Evolutionary conservation across 164 flowering plant species (phyloP).

Genomic region (Vitis cinerea): DNA sequence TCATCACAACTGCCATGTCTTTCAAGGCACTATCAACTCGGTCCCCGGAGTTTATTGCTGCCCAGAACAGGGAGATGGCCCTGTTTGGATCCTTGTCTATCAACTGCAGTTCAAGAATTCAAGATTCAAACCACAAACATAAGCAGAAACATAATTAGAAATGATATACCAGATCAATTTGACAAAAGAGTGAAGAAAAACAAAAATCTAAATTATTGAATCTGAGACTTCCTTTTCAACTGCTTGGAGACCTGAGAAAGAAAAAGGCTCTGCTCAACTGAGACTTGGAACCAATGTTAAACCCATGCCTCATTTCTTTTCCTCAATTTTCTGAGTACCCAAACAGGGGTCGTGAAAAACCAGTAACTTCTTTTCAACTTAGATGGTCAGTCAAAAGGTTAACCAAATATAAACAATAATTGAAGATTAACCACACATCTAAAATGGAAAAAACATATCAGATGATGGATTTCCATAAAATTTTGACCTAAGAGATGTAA

Average conservation of each 20-base stretch:
- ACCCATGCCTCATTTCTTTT: no score
- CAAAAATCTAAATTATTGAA: background rate
- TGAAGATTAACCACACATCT: background rate
- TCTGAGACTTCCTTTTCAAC: no score
- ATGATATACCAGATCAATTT: background rate
- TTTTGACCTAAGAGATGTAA: no score
- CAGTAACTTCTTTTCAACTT: no score
- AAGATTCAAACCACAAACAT: background rate
- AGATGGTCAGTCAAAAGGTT: no score
- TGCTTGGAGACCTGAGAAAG: no score
- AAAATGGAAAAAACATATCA: background rate
- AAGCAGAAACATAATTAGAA: background rate
- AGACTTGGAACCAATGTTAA: no score
- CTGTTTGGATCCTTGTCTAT: slow-evolving; percentile 71
- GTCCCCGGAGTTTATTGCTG: slow-evolving; percentile 80
- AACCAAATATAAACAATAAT: background rate
- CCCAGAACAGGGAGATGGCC: slow-evolving; percentile 82
- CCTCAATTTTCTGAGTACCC: no score
- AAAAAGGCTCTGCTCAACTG: no score
- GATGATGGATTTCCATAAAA: no score
- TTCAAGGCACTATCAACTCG: slow-evolving; percentile 87
- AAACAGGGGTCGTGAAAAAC: no score
- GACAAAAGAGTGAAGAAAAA: background rate
- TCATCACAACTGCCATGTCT: slow-evolving; percentile 94
- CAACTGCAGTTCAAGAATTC: slow-evolving; percentile 36